phyloP scores from a whole-genome alignment of 495 filamentous ascomycete species.

The Paragyromitra xinjiangensis region DNA sequence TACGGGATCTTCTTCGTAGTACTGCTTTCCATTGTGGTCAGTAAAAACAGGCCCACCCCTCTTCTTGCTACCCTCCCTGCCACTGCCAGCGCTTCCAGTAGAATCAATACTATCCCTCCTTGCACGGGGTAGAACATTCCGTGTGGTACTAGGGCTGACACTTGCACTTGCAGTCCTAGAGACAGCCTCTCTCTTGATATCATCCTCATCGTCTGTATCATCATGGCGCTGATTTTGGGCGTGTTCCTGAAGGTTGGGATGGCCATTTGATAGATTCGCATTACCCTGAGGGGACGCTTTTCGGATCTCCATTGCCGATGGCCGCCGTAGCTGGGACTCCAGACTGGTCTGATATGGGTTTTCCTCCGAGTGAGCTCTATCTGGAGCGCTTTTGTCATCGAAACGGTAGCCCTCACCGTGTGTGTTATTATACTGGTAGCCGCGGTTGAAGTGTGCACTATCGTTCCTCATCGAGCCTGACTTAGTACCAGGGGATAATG shows the following conservation, averaged over 20 bases:
- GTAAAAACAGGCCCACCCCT: constrained; percentile 53
- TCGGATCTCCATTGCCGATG: constrained; percentile 19
- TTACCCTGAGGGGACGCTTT: constrained; percentile 30
- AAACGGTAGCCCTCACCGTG: constrained; percentile 29
- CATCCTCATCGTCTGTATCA: constrained; percentile 50
- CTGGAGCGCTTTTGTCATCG: constrained; percentile 25
- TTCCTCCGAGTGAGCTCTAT: constrained; percentile 32
- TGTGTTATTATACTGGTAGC: constrained; percentile 47
- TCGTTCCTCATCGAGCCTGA: constrained; percentile 21
- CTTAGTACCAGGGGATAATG: constrained; percentile 46
- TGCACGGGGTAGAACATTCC: constrained; percentile 24
- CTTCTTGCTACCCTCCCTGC: constrained; percentile 54
- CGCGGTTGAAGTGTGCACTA: constrained; percentile 15
- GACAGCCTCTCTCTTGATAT: constrained; percentile 51
- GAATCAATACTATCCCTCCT: constrained; percentile 52
- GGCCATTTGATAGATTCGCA: constrained; percentile 25
- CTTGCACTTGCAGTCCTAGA: constrained; percentile 50
- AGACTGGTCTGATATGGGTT: constrained; percentile 11
- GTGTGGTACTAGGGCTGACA: constrained; percentile 42
- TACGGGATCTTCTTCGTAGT: constrained; percentile 55
- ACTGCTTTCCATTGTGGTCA: constrained; percentile 48
- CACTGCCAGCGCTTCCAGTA: constrained; percentile 32
- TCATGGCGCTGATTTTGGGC: constrained; percentile 35
- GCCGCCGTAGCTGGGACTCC: constrained; percentile 28
- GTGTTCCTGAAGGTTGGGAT: constrained; percentile 18